These are phyloP conservation scores for Triangularia setosa DNA, from an alignment of 2,329 filamentous ascomycete genomes.

Conservation along the genomic window DNA sequence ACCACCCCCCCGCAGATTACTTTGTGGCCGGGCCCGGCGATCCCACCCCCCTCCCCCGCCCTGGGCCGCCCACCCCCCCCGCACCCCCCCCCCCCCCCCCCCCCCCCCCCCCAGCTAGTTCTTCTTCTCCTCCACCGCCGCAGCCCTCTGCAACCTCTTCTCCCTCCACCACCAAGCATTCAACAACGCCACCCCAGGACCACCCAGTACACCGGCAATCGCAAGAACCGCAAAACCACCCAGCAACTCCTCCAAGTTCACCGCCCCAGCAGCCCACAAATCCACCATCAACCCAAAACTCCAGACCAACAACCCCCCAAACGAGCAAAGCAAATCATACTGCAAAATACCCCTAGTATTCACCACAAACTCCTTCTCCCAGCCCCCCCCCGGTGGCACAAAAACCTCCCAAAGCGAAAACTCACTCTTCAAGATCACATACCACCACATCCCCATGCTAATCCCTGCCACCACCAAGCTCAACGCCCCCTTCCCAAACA, in stretches of 20 bases:
- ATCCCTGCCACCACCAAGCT: neutral
- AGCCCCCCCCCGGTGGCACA: neutral
- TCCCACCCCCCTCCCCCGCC: too few species aligned
- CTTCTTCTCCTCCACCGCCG: neutral
- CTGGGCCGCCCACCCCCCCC: too few species aligned
- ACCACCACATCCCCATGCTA: neutral
- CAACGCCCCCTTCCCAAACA: neutral
- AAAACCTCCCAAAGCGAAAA: conserved; percentile 1
- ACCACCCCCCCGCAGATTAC: too few species aligned
- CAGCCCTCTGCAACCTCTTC: neutral
- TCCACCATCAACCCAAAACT: neutral
- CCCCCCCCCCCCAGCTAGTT: too few species aligned
- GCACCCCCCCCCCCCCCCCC: too few species aligned
- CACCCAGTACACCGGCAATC: neutral
- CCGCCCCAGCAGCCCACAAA: neutral
- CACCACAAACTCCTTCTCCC: neutral
- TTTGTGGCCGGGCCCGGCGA: too few species aligned
- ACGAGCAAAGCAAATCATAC: conserved; percentile 11
- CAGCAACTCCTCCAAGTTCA: neutral
- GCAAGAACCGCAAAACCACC: neutral
- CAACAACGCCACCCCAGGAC: neutral
- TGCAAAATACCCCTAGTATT: conserved; percentile 8
- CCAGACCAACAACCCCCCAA: conserved; percentile 14
- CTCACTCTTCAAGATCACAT: neutral
- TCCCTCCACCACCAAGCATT: conserved; percentile 4